Evolutionary conservation across 352 stramenopile genomes (phyloP).

Genomic region (Phytophthora rubi): DNA sequence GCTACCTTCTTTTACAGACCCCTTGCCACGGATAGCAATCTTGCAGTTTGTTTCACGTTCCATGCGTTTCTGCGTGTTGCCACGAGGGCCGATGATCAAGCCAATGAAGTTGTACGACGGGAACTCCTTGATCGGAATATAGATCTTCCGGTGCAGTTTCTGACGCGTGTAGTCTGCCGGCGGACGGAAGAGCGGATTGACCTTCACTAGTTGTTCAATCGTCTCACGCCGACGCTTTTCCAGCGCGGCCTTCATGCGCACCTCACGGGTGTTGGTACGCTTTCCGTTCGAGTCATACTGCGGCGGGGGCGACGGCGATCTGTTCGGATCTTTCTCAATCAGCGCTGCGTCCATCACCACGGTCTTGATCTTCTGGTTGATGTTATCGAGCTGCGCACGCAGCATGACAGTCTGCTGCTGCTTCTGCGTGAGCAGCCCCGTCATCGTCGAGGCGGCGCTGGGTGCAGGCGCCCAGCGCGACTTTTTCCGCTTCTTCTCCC

Average conservation of each 20-base stretch:
- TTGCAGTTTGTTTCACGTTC: conserved; percentile 99
- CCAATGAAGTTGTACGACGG: conserved; percentile 99
- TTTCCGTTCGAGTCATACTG: conserved; percentile 97
- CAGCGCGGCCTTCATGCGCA: conserved; percentile 93
- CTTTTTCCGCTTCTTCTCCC: conserved; percentile 80
- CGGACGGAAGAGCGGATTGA: conserved; percentile 92
- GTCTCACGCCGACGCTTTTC: conserved; percentile 92
- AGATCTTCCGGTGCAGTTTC: conserved; percentile 96
- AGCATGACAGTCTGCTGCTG: conserved; percentile 80
- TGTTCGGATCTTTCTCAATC: conserved; percentile 88
- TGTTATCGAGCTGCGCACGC: conserved; percentile 72
- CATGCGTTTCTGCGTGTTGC: conserved; percentile 99
- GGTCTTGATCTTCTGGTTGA: conserved; percentile 78
- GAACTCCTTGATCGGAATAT: conserved; percentile 98
- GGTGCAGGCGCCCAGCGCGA: conserved; percentile 74
- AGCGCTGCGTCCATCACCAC: conserved; percentile 82
- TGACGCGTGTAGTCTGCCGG: conserved; percentile 90
- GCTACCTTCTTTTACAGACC: conserved; percentile 97
- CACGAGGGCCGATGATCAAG: conserved; percentile 98
- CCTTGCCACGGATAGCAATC: conserved; percentile 97
- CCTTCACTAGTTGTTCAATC: conserved; percentile 96
- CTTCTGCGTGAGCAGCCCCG: conserved; percentile 58
- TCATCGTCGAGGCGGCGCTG: conserved; percentile 45
- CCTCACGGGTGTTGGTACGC: conserved; percentile 96
- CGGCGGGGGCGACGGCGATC: conserved; percentile 92